Evolutionary conservation across 148 eudicot species (phyloP), one percentile per base, ranked within the genome.

Genomic region (Cornus kousa): DNA sequence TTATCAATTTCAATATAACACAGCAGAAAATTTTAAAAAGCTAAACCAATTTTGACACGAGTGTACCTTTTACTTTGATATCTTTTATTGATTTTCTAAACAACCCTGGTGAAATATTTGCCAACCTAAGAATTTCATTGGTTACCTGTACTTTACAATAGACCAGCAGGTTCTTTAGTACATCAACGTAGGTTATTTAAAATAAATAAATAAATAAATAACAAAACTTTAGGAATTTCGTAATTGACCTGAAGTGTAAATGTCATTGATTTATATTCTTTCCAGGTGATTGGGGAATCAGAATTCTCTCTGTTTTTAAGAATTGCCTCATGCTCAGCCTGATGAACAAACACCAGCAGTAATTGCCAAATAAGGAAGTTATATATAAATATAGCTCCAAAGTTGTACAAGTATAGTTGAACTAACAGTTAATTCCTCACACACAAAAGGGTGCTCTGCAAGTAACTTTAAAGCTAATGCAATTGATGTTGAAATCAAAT

Each of bases 321-420:
- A 28, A 91, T 82, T 28, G 71, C 80, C 74, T 88, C 91, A 68
- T 91, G 96, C 86, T 91, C 96, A 62, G 73, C 89, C 96, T 91
- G 84, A 76, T 23, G 35, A 67, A 48, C 8, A 10, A 67, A 32
- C 23, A 60, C 7, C 13, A 46, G 1, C 3, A 19, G 17, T 24
- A 35, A 28, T 43, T 19, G 12, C n/a, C 9, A 69, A 0, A 24
- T 71, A 37, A 9, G 7, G 20, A 70, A 2, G 7, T 60, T 62
- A n/a, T 62, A 62, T 62, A 62, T 62, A 62, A 2, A 62, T 62
- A 20, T 19, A 62, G 59, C 59, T 11, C 19, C 17, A 16, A 53
- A 53, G 24, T n/a, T 62, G 7, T 17, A 1, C 20, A 17, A 4
- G 6, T 13, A 13, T 62, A 13, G 66, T n/a, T 62, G 7, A 62